Evolutionary conservation across 331 rosid species (phyloP), one percentile per base, ranked within the genome.

Genomic region (Arachis monticola): DNA sequence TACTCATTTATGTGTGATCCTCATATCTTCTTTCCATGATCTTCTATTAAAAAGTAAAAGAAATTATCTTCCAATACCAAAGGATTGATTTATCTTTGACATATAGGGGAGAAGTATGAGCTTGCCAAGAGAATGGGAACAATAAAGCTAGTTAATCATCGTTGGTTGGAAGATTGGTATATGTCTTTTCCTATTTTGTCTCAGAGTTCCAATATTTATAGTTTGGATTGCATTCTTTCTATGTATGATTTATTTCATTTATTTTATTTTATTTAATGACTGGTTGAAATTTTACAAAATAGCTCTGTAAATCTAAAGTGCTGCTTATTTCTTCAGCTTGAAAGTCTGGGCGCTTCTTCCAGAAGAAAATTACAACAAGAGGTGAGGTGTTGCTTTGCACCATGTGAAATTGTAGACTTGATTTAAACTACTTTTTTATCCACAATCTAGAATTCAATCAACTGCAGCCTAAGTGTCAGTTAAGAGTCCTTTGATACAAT

Each of bases 121-220:
- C 96, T 94, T 85, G 97, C 97, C 81, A 88, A 81, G 78, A 90
- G 59, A 78, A 12, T 92, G 77, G 78, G 76, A 30, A 79, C 77
- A 45, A 90, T 94, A 80, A 94, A 90, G 91, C 86, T 94, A 70
- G 89, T 94, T 59, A 92, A 88, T 75, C 97, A 94, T 82, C 90
- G 86, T 46, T 94, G 99, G 99, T 77, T 94, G 86, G 97, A 94
- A 85, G 96, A 94, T 83, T 87, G 97, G 99, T 88, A 81, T 35
- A 38, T 30, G 35, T 41, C 65, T 5, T 72, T 63, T 73, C 46
- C 52, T 76, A 52, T 59, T 60, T 52, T 32, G 40, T 63, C 60
- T 60, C 8, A 63, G 48, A 47, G 42, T 74, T 72, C 14, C 46
- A 31, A 62, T 52, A 27, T 46, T 57, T 64, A 32, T 35, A 31